A percentile compares a stretch with the other conserved stretches of the same genome.
These are phyloP conservation scores for Ustilago lituana DNA, from an alignment of 1,284 basidiomycete species.

Conservation along the genomic window DNA sequence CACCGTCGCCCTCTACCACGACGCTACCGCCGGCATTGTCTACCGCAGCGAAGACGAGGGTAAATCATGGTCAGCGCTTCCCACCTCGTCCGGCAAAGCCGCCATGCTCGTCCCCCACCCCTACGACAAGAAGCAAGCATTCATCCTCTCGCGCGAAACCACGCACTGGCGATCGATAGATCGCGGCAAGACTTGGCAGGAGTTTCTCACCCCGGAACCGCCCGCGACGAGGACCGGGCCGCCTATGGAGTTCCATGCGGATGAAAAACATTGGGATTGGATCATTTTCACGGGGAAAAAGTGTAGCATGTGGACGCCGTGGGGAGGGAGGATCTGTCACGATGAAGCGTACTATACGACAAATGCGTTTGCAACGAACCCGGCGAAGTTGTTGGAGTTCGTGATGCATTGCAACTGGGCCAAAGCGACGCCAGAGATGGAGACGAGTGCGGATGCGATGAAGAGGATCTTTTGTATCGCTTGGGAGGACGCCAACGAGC, in stretches of 20 bases:
- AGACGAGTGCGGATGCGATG: conserved; percentile 34
- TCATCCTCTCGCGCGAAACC: conserved; percentile 55
- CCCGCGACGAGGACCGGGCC: conserved; percentile 50
- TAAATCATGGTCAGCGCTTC: conserved; percentile 77
- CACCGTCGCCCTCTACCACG: conserved; percentile 83
- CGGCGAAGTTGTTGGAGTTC: conserved; percentile 50
- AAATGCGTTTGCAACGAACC: conserved; percentile 58
- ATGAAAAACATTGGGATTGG: conserved; percentile 54
- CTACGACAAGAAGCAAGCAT: conserved; percentile 73
- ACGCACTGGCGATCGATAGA: conserved; percentile 62
- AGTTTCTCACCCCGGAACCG: conserved; percentile 56
- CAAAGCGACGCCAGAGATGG: conserved; percentile 57
- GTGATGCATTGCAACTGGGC: conserved; percentile 65
- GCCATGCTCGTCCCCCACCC: conserved; percentile 86
- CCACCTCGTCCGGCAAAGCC: conserved; percentile 75
- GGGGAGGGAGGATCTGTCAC: conserved; percentile 58
- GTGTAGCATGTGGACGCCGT: conserved; percentile 59
- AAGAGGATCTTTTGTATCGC: conserved; percentile 64
- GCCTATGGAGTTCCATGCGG: conserved; percentile 64
- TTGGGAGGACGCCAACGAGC: conserved; percentile 52
- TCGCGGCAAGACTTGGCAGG: conserved; percentile 62
- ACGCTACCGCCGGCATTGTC: conserved; percentile 76
- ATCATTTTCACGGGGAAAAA: conserved; percentile 63
- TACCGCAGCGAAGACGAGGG: conserved; percentile 90
- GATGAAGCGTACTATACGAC: conserved; percentile 68